These are phyloP conservation scores for Pichia sp. DNA, from an alignment of 1,139 yeast species.

Conservation along the genomic window DNA sequence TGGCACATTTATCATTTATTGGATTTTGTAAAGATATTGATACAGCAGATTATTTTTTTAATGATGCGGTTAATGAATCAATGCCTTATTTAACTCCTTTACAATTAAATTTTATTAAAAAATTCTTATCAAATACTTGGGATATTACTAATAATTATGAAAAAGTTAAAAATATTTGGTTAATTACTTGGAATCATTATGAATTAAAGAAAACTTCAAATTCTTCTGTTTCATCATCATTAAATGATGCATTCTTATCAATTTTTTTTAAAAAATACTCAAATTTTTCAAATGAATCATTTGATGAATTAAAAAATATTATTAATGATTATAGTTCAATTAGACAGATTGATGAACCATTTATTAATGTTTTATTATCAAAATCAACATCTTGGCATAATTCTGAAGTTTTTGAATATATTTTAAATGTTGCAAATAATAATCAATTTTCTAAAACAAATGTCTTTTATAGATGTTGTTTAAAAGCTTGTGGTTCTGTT, in stretches of 20 bases:
- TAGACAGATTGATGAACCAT: constrained; percentile 63
- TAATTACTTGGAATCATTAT: constrained; percentile 52
- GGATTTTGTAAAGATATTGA: constrained; percentile 73
- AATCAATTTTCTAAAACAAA: constrained; percentile 57
- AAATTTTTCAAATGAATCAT: constrained; percentile 48
- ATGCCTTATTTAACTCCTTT: constrained; percentile 69
- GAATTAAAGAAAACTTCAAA: constrained; percentile 49
- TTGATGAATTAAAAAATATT: constrained; percentile 49
- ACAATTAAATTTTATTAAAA: constrained; percentile 71
- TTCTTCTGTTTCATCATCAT: constrained; percentile 57
- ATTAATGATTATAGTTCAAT: constrained; percentile 52
- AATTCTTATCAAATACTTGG: constrained; percentile 60
- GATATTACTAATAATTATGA: constrained; percentile 51
- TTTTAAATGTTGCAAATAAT: constrained; percentile 54
- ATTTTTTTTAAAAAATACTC: constrained; percentile 62
- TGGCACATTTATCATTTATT: constrained; percentile 72
- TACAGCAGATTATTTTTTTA: constrained; percentile 68
- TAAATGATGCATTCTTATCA: constrained; percentile 64
- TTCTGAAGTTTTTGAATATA: constrained; percentile 55
- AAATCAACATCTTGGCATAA: constrained; percentile 67
- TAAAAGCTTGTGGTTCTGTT: constrained; percentile 69
- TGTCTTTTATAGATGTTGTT: constrained; percentile 68
- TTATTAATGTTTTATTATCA: constrained; percentile 71
- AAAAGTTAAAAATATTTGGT: constrained; percentile 59
- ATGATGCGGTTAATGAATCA: constrained; percentile 57